Evolutionary conservation across 768 basidiomycete species (phyloP).

Genomic region (Mycena metata): DNA sequence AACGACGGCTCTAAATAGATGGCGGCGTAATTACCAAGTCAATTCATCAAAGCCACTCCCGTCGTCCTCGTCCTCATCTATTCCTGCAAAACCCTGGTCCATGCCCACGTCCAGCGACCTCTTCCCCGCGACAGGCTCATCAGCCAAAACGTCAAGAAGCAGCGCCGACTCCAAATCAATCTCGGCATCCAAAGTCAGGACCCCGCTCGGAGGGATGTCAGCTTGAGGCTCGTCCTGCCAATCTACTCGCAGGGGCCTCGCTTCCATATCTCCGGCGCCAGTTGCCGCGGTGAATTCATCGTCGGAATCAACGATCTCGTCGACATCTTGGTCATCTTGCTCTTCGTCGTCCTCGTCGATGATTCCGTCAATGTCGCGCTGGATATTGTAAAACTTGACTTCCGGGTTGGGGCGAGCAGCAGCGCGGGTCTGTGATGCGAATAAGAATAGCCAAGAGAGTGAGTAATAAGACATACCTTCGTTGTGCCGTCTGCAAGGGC

Average conservation of each 20-base stretch:
- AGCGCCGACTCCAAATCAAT: background rate
- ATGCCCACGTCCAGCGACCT: too few species aligned
- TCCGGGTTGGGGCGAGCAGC: conserved; percentile 18
- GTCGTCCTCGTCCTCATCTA: too few species aligned
- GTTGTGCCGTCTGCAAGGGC: background rate
- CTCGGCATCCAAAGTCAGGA: background rate
- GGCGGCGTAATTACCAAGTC: too few species aligned
- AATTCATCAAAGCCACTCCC: too few species aligned
- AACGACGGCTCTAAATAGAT: too few species aligned
- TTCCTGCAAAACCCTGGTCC: too few species aligned
- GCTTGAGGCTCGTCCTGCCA: background rate
- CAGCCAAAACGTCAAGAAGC: too few species aligned
- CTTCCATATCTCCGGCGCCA: too few species aligned
- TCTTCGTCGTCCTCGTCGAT: conserved; percentile 37
- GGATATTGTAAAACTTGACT: conserved; percentile 42
- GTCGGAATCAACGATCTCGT: background rate
- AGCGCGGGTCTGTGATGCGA: too few species aligned
- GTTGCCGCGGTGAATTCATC: conserved; percentile 1
- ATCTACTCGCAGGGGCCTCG: background rate
- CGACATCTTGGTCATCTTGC: background rate
- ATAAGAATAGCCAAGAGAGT: too few species aligned
- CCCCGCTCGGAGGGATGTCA: background rate
- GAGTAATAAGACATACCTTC: too few species aligned
- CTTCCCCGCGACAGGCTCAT: too few species aligned
- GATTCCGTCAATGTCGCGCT: conserved; percentile 38